A percentile compares a stretch with the other conserved stretches of the same genome.
Evolutionary conservation across 2,329 filamentous ascomycete genomes (phyloP).

Genomic region (Iodosphaeria phyllophila): DNA sequence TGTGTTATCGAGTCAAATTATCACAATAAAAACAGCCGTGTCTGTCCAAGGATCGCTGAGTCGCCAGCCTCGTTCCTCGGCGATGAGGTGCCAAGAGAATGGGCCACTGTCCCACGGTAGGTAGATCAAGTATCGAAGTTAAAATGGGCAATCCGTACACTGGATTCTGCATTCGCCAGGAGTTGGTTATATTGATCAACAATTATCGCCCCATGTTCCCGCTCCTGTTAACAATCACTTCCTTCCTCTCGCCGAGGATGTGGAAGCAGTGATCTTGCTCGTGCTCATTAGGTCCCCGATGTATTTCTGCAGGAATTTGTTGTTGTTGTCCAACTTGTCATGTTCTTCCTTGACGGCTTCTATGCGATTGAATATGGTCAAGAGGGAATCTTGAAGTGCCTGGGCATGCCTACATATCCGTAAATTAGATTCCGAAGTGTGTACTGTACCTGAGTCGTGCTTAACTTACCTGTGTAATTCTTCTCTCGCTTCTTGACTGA

Average conservation of each 20-base stretch:
- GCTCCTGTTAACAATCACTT: slow-evolving; percentile 15
- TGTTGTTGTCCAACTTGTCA: slow-evolving; percentile 90
- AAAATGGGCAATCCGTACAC: no score
- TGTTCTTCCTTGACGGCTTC: slow-evolving; percentile 89
- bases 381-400: slow-evolving; percentile 70
- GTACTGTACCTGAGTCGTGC: background rate
- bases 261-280: slow-evolving; percentile 56
- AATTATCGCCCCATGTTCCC: no score
- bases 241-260: no score
- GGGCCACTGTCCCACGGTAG: no score
- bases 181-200: no score
- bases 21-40: no score
- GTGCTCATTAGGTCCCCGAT: slow-evolving; percentile 90
- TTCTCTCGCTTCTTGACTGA: slow-evolving; percentile 65
- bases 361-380: slow-evolving; percentile 81
- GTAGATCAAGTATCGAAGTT: no score
- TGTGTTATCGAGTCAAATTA: no score
- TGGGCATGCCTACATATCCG: slow-evolving; percentile 54
- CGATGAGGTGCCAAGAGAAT: no score
- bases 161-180: no score
- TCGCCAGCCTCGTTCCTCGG: no score
- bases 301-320: slow-evolving; percentile 94
- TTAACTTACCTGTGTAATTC: slow-evolving; percentile 35
- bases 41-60: no score
- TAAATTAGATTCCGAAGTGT: slow-evolving; percentile 1